Evolutionary conservation across 2,329 filamentous ascomycete species (phyloP).

Genomic region (Chrysoporthe cubensis): DNA sequence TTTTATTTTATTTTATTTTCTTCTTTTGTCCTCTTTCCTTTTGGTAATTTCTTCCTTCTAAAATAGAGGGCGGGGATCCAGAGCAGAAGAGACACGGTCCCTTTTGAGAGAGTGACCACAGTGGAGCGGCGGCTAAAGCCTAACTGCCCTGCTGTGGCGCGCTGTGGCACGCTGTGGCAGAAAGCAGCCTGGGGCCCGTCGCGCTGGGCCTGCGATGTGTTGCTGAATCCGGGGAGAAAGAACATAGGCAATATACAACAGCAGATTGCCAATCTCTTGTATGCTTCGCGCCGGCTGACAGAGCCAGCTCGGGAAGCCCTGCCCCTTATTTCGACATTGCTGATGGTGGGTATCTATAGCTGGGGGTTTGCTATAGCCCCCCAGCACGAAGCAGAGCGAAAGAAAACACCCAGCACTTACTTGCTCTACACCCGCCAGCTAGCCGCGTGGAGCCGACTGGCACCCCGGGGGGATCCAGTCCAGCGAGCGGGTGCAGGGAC

Average conservation of each 20-base stretch:
- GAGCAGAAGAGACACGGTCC: background rate
- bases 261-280: slow-evolving; percentile 9
- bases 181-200: background rate
- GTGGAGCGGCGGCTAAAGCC: background rate
- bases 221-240: background rate
- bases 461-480: background rate
- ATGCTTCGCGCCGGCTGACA: background rate
- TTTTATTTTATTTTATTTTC: background rate
- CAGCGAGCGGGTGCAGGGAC: background rate
- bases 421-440: background rate
- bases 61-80: background rate
- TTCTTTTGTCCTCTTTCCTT: background rate
- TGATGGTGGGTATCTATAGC: background rate
- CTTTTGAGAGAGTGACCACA: background rate
- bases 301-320: too few relatives aligned
- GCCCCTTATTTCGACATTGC: background rate
- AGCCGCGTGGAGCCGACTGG: background rate
- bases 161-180: background rate
- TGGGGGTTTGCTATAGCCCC: too few relatives aligned
- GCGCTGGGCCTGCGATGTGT: background rate
- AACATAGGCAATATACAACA: background rate
- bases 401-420: too few relatives aligned
- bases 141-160: background rate
- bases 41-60: too few relatives aligned
- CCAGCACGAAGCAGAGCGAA: too few relatives aligned